A percentile compares a stretch with the other conserved stretches of the same genome.
Conservation (phyloP, 1,139 yeast genomes). For the Zygosaccharomyces pseudobailii region DNA sequence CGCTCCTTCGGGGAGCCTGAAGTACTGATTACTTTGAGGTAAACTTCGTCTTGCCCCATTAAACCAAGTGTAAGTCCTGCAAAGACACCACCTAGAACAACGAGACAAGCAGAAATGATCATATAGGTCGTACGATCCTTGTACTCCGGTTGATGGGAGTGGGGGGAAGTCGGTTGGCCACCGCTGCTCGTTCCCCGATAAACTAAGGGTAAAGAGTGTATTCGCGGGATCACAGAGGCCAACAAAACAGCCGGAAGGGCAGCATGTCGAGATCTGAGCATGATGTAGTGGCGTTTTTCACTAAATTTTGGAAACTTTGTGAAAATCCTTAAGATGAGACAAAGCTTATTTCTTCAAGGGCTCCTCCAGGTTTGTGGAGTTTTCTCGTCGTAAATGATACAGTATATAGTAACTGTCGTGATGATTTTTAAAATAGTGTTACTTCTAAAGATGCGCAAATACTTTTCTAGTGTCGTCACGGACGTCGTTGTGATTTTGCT, state of each 20-base stretch:
- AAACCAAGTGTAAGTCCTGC: conserved; percentile 93
- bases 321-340: background rate
- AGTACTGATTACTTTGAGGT: conserved; percentile 57
- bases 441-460: too few species aligned
- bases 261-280: background rate
- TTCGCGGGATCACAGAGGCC: conserved; percentile 3
- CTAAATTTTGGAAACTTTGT: background rate
- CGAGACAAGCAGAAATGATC: conserved; percentile 61
- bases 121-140: conserved; percentile 25
- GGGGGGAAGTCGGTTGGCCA: background rate
- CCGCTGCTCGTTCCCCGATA: background rate
- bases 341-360: background rate
- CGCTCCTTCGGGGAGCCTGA: conserved; percentile 56
- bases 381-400: background rate
- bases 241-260: background rate
- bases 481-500: too few species aligned
- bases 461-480: too few species aligned
- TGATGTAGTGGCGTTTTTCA: background rate
- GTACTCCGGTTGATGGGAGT: background rate
- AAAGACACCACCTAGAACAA: conserved; percentile 88
- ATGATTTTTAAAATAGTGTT: too few species aligned
- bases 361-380: background rate
- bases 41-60: conserved; percentile 98
- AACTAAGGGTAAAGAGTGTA: conserved; percentile 2
- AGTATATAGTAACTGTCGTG: too few species aligned